These are phyloP conservation scores for Cercophora scortea DNA, from an alignment of 495 filamentous ascomycete genomes.

Conservation along the genomic window DNA sequence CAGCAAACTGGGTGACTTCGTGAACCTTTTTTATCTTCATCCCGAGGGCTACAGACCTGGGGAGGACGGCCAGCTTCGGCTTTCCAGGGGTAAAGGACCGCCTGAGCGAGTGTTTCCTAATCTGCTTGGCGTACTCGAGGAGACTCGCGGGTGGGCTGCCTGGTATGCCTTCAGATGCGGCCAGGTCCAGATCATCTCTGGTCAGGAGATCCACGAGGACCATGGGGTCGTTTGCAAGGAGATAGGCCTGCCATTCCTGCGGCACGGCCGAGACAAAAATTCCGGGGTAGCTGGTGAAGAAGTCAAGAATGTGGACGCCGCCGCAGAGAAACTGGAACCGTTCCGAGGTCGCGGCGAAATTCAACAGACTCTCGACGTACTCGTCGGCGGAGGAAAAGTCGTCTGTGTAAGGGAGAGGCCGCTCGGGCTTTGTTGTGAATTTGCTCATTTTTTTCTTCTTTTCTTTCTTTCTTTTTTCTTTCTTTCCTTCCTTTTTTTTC, in stretches of 20 bases:
- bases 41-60: constrained; percentile 67
- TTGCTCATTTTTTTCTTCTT: constrained; percentile 2
- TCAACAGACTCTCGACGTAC: constrained; percentile 71
- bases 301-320: constrained; percentile 91
- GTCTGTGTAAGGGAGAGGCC: constrained; percentile 36
- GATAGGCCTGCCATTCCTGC: constrained; percentile 70
- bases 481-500: too few species aligned
- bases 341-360: constrained; percentile 64
- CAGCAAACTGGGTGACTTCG: constrained; percentile 64
- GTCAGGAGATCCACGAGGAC: constrained; percentile 71
- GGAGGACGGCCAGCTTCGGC: constrained; percentile 43
- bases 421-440: constrained; percentile 28
- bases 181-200: constrained; percentile 54
- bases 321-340: constrained; percentile 86
- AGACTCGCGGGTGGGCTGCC: constrained; percentile 61
- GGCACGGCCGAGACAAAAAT: constrained; percentile 71
- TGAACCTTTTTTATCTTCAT: constrained; percentile 97
- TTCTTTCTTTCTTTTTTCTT: too few species aligned
- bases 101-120: constrained; percentile 60
- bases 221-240: constrained; percentile 60
- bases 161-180: constrained; percentile 16
- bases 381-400: constrained; percentile 45
- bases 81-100: constrained; percentile 47
- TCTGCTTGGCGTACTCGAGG: constrained; percentile 63
- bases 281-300: constrained; percentile 75